phyloP scores from a whole-genome alignment of 495 filamentous ascomycete genomes.

The Chaetomium fimeti region DNA sequence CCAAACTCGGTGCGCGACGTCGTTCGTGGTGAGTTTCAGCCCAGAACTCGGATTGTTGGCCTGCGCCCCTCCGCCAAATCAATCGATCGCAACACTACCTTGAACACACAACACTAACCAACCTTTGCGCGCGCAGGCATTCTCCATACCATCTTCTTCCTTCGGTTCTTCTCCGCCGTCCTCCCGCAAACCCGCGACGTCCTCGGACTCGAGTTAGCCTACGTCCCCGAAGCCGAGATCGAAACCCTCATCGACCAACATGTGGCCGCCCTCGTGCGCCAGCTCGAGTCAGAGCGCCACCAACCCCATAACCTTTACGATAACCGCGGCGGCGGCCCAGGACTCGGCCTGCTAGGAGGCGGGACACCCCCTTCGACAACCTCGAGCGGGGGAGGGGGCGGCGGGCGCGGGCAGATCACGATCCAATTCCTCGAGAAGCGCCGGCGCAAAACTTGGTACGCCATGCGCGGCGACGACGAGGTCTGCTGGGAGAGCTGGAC shows the following conservation, averaged over 20 bases:
- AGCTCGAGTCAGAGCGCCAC: conserved; percentile 51
- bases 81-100: conserved; percentile 6
- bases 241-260: conserved; percentile 91
- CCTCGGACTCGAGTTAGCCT: conserved; percentile 85
- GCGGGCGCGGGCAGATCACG: conserved; percentile 75
- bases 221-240: conserved; percentile 84
- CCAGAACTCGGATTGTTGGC: neutral
- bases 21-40: conserved; percentile 69
- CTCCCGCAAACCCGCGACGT: conserved; percentile 84
- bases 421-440: conserved; percentile 96
- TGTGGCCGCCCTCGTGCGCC: conserved; percentile 70
- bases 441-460: conserved; percentile 78
- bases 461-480: conserved; percentile 77
- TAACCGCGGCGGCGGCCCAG: conserved; percentile 16
- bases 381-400: conserved; percentile 51
- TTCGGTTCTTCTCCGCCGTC: conserved; percentile 89
- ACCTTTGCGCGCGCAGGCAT: conserved; percentile 57
- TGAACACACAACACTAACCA: neutral
- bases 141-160: conserved; percentile 98
- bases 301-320: conserved; percentile 28
- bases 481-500: conserved; percentile 97
- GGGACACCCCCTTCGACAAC: conserved; percentile 7
- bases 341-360: conserved; percentile 9
- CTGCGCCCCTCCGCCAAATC: conserved; percentile 7
- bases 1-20: conserved; percentile 82